Conservation (phyloP, 1,139 yeast species). For the Geotrichum aggregatum region DNA sequence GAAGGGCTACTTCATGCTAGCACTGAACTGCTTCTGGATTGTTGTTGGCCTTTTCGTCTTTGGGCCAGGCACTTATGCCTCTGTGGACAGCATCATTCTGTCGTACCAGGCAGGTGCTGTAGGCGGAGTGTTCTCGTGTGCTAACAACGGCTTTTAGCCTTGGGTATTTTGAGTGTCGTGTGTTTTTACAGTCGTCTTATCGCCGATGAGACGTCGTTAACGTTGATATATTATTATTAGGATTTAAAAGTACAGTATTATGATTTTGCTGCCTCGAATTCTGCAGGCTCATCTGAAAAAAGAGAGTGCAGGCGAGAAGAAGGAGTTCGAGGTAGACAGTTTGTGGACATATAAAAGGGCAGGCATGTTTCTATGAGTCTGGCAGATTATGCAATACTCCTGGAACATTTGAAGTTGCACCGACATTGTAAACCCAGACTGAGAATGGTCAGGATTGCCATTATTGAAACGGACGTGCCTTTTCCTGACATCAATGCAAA, state of each 20-base stretch:
- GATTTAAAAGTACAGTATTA: no score
- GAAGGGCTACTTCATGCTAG: conserved; percentile 34
- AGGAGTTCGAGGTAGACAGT: no score
- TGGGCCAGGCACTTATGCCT: conserved; percentile 58
- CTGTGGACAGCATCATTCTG: conserved; percentile 50
- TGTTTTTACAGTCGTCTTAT: background rate
- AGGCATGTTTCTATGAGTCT: no score
- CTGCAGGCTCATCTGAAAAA: no score
- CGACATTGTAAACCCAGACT: background rate
- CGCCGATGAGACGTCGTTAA: background rate
- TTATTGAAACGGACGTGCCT: conserved; percentile 36
- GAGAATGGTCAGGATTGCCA: conserved; percentile 22
- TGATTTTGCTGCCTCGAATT: no score
- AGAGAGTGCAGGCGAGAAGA: no score
- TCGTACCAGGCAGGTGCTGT: conserved; percentile 48
- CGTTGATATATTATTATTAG: no score
- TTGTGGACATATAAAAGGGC: no score
- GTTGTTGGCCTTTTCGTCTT: conserved; percentile 49
- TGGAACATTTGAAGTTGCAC: no score
- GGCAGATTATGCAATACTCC: no score
- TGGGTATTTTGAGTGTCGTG: background rate
- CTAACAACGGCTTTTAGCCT: conserved; percentile 41
- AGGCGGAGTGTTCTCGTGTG: conserved; percentile 52
- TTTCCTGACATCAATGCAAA: conserved; percentile 25
- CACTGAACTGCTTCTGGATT: conserved; percentile 43